Percentiles rank a stretch among this genome's conserved stretches.
Conservation (phyloP, 306 rosid species). For the Sophora flavescens region DNA sequence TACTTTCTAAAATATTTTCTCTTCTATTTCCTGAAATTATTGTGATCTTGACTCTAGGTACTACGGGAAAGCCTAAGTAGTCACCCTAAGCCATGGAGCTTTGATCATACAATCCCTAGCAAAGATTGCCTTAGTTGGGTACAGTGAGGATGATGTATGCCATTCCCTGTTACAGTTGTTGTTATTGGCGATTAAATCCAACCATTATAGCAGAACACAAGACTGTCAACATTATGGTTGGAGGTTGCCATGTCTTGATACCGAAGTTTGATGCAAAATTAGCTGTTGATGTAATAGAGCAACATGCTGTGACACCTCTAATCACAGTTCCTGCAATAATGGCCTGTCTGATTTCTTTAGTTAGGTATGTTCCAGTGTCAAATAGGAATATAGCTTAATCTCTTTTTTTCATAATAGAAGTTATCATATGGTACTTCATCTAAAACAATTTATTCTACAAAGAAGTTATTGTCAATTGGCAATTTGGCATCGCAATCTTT, state of each 20-base stretch:
- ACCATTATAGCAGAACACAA: constrained; percentile 37
- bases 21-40: constrained; percentile 18
- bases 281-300: constrained; percentile 64
- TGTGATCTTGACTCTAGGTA: constrained; percentile 62
- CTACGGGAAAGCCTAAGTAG: constrained; percentile 94
- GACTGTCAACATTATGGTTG: constrained; percentile 56
- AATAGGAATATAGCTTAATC: neutral
- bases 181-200: constrained; percentile 14
- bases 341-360: constrained; percentile 62
- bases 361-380: constrained; percentile 59
- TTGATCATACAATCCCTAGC: constrained; percentile 79
- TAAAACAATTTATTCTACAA: neutral
- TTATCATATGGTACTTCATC: neutral
- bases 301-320: constrained; percentile 71
- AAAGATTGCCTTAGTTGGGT: constrained; percentile 82
- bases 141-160: constrained; percentile 85
- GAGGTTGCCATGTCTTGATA: constrained; percentile 81
- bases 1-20: neutral
- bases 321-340: constrained; percentile 95
- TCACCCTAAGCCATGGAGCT: constrained; percentile 77
- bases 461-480: neutral
- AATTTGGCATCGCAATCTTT: neutral
- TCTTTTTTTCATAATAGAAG: neutral
- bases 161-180: constrained; percentile 32
- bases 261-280: constrained; percentile 77